Base-by-base conservation (phyloP, 2,329 filamentous ascomycete genomes). In the Xylariaceae sp. region DNA sequence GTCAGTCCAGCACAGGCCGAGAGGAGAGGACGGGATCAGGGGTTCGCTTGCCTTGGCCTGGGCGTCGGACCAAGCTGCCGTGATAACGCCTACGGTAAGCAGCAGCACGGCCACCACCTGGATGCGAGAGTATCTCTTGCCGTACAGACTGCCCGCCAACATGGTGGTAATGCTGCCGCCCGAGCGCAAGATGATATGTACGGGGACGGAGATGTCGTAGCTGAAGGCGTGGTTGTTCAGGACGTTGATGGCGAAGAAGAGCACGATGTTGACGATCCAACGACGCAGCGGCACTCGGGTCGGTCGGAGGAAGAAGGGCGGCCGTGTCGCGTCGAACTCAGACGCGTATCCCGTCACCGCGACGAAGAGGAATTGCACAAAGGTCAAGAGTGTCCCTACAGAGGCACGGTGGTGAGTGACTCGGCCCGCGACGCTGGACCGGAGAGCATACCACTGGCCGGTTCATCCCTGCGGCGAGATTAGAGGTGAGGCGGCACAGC, bases 221-320 rank as follows among this genome's bases (percentile, higher is more conserved):
- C 87, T 89, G 59, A 98, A 98, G 5, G 90, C 92, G 68, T 90
- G 90, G 52, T 98, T 98, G 63, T 98, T 98, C 53, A 98, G 65
- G 37, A 96, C 77, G 51, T 96, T 98, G 61, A 98, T 92, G 42
- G 75, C 75, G 57, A 94, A 92, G 62, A 96, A 96, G 47, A 95
- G 75, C 4, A 83, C 66, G 26, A 94, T 94, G 55, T 94, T 95
- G 51, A 90, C 68, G 31, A 85, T 55, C 89, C 92, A 96, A 55
- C 86, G 83, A 30, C 72, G 71, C 35, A 96, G 67, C 0, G 92
- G 92, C 4, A 96, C 86, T 32, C 77, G 78, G 45, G 89, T 88
- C 13, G 75, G 75, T 36, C 75, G 77, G 28, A 96, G 59, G 51
- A 85, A 90, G 43, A 87, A 75, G 1, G 81, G 80, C 7, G 75